Conservation (phyloP, 2,329 filamentous ascomycete species). For the Pseudocercospora ulei region DNA sequence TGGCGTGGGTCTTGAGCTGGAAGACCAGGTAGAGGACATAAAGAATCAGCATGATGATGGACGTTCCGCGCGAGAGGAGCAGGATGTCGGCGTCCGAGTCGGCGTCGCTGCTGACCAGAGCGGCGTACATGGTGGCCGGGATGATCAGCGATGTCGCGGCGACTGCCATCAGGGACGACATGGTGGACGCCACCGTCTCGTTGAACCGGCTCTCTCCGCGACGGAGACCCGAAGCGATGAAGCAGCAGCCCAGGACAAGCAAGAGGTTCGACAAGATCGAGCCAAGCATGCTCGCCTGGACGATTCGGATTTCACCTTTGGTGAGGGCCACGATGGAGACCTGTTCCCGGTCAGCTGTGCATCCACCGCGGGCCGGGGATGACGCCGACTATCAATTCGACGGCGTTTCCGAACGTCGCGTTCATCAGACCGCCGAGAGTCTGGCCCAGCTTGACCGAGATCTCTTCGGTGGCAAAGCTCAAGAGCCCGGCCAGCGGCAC, state of each 20-base stretch:
- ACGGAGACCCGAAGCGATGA: slow-evolving; percentile 43
- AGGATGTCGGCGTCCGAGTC: slow-evolving; percentile 41
- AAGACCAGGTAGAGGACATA: slow-evolving; percentile 49
- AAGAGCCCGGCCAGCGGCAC: slow-evolving; percentile 64
- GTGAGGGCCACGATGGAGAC: slow-evolving; percentile 80
- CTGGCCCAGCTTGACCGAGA: slow-evolving; percentile 61
- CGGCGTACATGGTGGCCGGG: slow-evolving; percentile 45
- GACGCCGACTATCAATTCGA: slow-evolving; percentile 56
- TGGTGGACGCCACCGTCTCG: slow-evolving; percentile 67
- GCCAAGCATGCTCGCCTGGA: slow-evolving; percentile 96
- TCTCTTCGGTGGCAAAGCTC: slow-evolving; percentile 69
- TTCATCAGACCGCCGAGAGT: slow-evolving; percentile 65
- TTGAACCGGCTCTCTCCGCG: slow-evolving; percentile 51
- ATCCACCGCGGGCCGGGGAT: neutral
- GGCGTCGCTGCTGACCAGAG: slow-evolving; percentile 35
- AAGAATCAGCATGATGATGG: slow-evolving; percentile 47
- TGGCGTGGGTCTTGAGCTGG: slow-evolving; percentile 45
- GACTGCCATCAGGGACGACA: slow-evolving; percentile 52
- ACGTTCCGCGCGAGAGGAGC: slow-evolving; percentile 45
- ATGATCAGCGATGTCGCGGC: slow-evolving; percentile 47
- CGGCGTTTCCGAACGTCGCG: slow-evolving; percentile 69
- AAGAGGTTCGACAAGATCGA: slow-evolving; percentile 91
- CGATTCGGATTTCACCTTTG: slow-evolving; percentile 80
- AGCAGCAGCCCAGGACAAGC: slow-evolving; percentile 54
- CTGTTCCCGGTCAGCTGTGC: slow-evolving; percentile 12